Evolutionary conservation across 1,284 basidiomycete species (phyloP), one percentile per base, ranked within the genome.

Genomic region (Pascua guehoae): DNA sequence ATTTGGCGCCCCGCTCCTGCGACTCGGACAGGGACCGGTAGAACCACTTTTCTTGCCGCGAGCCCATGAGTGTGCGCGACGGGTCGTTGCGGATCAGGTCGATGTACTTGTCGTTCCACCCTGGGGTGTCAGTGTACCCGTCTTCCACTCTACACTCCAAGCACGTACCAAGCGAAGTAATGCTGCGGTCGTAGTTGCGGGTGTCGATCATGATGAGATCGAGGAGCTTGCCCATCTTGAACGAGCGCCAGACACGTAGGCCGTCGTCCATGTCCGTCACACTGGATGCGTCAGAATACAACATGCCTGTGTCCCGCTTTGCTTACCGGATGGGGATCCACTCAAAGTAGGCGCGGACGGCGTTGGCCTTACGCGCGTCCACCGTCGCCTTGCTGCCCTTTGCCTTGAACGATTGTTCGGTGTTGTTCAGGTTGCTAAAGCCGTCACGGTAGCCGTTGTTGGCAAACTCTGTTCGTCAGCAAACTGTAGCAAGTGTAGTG

Each of bases 201-300:
- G 84, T 86, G 68, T 86, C 85, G n/a, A 86, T 78, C 80, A 85
- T 83, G 32, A 83, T 81, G 54, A 84, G 66, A 65, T 84, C 84
- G 61, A 84, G 64, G 11, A 86, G 78, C 66, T 83, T 82, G 47
- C 84, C 85, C 37, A 86, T 81, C 67, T 84, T 81, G 78, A 86
- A 86, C 66, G 83, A 83, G 41, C 85, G 79, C 84, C 84, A 87
- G 61, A 87, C 86, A 12, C 85, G 78, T 12, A 86, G 79, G 62
- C 83, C 79, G 66, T 87, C 85, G 52, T 81, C 81, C 3, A 81
- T 79, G 56, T 81, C 81, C 14, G 86, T 83, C 49, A 61, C 50
- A 37, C 66, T 46, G 16, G n/a, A 18, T 24, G n/a, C 15, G 45
- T 46, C 24, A 46, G 24, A 8, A 18, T 41, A 3, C 4, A 8